phyloP scores from a whole-genome alignment of 768 basidiomycete species.

The Pholiota molesta region DNA sequence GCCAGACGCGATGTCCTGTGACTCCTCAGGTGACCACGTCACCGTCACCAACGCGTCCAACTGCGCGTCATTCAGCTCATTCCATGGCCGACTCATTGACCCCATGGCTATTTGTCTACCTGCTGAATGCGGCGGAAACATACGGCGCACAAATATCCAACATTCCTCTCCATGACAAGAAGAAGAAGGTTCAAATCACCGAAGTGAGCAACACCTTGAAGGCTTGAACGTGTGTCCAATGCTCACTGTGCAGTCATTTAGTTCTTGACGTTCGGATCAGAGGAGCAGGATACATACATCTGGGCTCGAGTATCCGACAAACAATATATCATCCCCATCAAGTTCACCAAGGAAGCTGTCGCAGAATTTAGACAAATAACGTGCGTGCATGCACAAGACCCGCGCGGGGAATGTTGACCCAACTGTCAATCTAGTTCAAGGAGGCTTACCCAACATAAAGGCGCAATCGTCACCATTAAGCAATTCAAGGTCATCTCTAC shows the following conservation, averaged over 20 bases:
- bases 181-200: constrained; percentile 59
- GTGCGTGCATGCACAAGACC: constrained; percentile 7
- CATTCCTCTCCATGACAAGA: constrained; percentile 36
- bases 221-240: constrained; percentile 4
- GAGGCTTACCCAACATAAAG: constrained; percentile 47
- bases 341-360: constrained; percentile 57
- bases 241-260: constrained; percentile 24
- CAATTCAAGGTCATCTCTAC: constrained; percentile 53
- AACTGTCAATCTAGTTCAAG: constrained; percentile 11
- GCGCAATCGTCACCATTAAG: constrained; percentile 50
- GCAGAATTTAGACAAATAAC: constrained; percentile 41
- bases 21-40: not conserved
- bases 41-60: not conserved
- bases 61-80: not conserved
- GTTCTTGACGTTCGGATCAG: constrained; percentile 56
- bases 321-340: constrained; percentile 48
- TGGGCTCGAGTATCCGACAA: constrained; percentile 73
- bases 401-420: not conserved
- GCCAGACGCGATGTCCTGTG: not conserved
- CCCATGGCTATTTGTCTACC: constrained; percentile 63
- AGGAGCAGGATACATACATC: constrained; percentile 42
- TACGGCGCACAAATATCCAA: constrained; percentile 48
- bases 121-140: constrained; percentile 51
- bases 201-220: constrained; percentile 40
- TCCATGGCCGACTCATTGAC: constrained; percentile 39